Evolutionary conservation across 805 yeast genomes (phyloP), one percentile per base, ranked within the genome.

Genomic region (Kodamaea leandrae): DNA sequence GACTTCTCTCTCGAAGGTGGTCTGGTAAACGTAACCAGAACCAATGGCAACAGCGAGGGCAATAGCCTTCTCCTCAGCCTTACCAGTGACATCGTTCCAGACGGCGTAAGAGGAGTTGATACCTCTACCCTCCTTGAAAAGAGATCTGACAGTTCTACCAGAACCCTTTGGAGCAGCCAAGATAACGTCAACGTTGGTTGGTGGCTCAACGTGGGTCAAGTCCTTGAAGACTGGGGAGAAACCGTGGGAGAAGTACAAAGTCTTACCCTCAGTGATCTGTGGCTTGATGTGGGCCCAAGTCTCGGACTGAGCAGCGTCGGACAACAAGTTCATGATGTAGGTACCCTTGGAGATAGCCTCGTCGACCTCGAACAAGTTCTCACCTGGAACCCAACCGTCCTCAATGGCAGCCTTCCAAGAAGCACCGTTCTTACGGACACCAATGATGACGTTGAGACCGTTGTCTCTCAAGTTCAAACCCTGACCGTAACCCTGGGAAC

Each of bases 321-420:
- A 90, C 62, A 93, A 81, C 75, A 93, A 80, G 86, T 93, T 91
- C 98, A 93, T 91, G 71, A 93, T 75, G 70, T 82, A 82, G 61
- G 96, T 84, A 78, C 99, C 99, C 69, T 78, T 84, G 60, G 67
- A 57, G 67, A 93, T 83, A 59, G 99, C 99, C 77, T 91, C 98
- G 55, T 78, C 77, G 54, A 93, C 96, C 53, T 84, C 90, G 71
- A 93, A 93, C 70, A 93, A 80, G 82, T 85, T 93, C 79, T 91
- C 87, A 70, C 99, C 99, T 71, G 97, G 96, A 57, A 93, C 96
- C 99, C 99, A 93, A 61, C 99, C 99, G 71, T 93, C 99, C 75
- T 93, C 99, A 59, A 88, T 75, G 64, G 99, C 99, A 57, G 96
- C 96, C 78, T 91, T 91, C 99, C 99, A 93, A 45, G 98, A 93